Evolutionary conservation across 768 basidiomycete genomes (phyloP), one percentile per base, ranked within the genome.

Genomic region (Psilocybe tampanensis): DNA sequence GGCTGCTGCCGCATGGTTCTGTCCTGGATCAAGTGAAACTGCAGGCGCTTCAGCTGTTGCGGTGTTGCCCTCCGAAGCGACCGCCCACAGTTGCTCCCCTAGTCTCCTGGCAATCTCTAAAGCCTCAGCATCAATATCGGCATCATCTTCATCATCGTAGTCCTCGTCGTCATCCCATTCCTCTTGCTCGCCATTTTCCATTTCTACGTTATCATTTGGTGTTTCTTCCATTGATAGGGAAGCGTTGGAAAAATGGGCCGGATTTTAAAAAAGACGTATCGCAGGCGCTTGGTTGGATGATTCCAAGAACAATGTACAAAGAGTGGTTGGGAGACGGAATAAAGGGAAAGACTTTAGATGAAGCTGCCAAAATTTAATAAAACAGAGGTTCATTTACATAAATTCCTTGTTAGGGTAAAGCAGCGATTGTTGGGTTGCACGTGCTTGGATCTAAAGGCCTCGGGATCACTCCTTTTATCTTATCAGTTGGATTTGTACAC

Each of bases 71-170:
- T 69, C 68, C 3, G 80, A 81, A 58, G 80, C 84, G 5, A 80
- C 87, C 2, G 89, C 90, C 83, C 85, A 87, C 6, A 92, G 76
- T 56, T 92, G 85, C 61, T 88, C 88, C n/a, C 87, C 85, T 26
- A 93, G 72, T 23, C 86, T 76, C 44, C 86, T 80, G 4, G 88
- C 88, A 62, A 90, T 89, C 63, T 86, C 89, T 60, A 87, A 83
- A 2, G 89, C 89, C 55, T 90, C 86, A 4, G 86, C 88, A 22
- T 86, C 83, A 21, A 82, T 80, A 64, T 82, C 81, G 22, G 83
- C 81, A 34, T 86, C 84, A 2, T 83, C 85, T 17, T 84, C 85
- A 3, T 84, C 82, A 8, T 82, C 82, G 1, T 79, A 80, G 19
- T 80, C 78, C 26, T 73, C 77, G 17, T 76, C 75, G 32, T 76